Evolutionary conservation across 345 rosid genomes (phyloP), one percentile per base, ranked within the genome.

Genomic region (Euphorbia peplus): DNA sequence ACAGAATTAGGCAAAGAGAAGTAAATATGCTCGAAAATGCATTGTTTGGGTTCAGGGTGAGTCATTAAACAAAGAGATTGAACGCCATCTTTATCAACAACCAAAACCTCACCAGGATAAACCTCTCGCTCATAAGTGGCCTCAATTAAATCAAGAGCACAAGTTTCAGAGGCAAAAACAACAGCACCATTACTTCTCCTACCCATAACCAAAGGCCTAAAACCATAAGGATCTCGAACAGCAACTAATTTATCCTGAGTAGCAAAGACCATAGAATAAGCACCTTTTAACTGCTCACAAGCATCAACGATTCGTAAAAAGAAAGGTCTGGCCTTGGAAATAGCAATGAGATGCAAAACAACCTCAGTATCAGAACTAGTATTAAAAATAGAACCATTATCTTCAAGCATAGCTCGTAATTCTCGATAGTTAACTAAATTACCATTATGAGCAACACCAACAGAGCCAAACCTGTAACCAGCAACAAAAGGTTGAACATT

Each of bases 401-500:
- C 96, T 66, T 95, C 99, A 18, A 91, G 83, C 79, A 64, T 76
- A 21, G 83, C 89, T 61, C 99, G 82, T 24, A 95, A 80, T 67
- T 81, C 57, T 25, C 65, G 67, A 47, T 95, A 95, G 63, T 95
- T 95, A 11, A 95, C 99, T 52, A 95, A 78, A 70, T 95, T 95
- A 22, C 99, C 99, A 59, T 95, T 95, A 58, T 91, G 97, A 0
- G 97, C 99, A 59, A 95, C 99, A 22, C 97, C 99, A 19, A 95
- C 85, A 1, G 95, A 91, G 2, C 98, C 98, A 39, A 80, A 93
- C 67, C 90, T 53, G 51, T 89, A 95, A 1, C 97, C 97, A 9
- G 99, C 99, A 26, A 95, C 99, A 71, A 95, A 95, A 73, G 97
- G 99, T 77, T 95, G 99, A 65, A 95, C 99, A 62, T 95, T 95